Base-by-base conservation (phyloP, 805 yeast species). In the Komagataella pastoris region DNA sequence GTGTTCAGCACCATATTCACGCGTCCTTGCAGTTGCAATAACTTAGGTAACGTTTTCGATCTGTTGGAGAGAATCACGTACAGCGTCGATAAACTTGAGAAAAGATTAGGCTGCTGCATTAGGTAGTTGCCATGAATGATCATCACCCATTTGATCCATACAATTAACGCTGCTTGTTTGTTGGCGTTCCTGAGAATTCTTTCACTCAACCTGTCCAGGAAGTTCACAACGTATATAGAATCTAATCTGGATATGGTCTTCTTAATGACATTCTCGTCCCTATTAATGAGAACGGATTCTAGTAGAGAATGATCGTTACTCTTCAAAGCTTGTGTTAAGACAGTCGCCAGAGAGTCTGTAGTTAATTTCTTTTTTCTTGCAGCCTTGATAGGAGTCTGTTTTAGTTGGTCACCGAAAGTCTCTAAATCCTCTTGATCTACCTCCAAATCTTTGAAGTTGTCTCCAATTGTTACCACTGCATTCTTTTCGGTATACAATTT, bases 241-340 rank as follows among this genome's bases (percentile, higher is more conserved):
- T 76, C 77, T 50, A 79, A 65, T 56, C 72, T 71, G 17, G 72
- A 55, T 48, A 79, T 71, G 6, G 83, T 79, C 51, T 71, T 70
- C 57, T 73, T 74, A 47, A 78, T 75, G 7, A 76, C 67, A 6
- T 60, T 63, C 49, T 77, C 76, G 56, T 79, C 82, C 49, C 72
- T 70, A 57, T 77, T 77, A 53, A 67, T 66, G 56, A 93, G 73
- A 10, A 95, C 96, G 2, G 88, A 80, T 65, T 93, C 98, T 55
- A 93, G 73, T 52, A 93, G 71, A 7, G 93, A 71, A 59, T 83
- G 89, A 64, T 93, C 99, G 60, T 86, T 87, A 18, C 95, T 82
- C 59, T 80, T 82, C 55, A 93, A 73, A 0, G 99, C 91, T 69
- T 93, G 99, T 12, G 90, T 73, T 47, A 93, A 72, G n/a, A 93